phyloP scores from a whole-genome alignment of 2,329 filamentous ascomycete genomes.

The Colletotrichum sp. region DNA sequence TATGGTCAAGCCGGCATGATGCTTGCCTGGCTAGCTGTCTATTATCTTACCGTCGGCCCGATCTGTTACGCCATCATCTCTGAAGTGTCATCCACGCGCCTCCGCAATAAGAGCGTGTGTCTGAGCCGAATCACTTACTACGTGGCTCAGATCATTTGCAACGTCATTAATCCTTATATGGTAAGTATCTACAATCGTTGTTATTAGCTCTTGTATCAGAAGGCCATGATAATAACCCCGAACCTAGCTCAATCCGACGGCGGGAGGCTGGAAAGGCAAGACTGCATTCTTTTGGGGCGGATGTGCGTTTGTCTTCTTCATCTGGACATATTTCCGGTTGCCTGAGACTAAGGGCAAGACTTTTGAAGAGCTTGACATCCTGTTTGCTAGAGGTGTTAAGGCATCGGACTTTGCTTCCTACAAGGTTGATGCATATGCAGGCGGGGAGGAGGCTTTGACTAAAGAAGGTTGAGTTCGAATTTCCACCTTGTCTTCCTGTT shows the following conservation, averaged over 20 bases:
- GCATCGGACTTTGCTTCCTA: constrained; percentile 1
- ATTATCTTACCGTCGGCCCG: constrained; percentile 48
- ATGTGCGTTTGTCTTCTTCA: constrained; percentile 12
- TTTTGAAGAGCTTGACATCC: constrained; percentile 37
- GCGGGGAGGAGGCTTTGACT: constrained; percentile 1
- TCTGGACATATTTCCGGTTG: constrained; percentile 39
- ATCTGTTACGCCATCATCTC: constrained; percentile 42
- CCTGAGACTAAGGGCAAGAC: constrained; percentile 37
- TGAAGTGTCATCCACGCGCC: neutral
- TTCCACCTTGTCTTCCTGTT: neutral
- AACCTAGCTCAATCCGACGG: constrained; percentile 31
- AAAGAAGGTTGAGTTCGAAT: neutral
- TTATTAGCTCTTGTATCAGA: accelerated
- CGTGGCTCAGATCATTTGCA: neutral
- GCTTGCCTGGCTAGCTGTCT: constrained; percentile 48
- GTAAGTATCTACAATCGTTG: neutral
- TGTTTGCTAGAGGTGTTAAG: constrained; percentile 26
- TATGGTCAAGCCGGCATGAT: constrained; percentile 45
- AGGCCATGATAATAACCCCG: neutral
- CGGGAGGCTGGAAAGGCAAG: constrained; percentile 39
- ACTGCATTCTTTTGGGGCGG: constrained; percentile 36
- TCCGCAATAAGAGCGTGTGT: neutral
- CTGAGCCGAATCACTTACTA: neutral
- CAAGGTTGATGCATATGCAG: constrained; percentile 6
- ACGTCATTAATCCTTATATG: constrained; percentile 21